Evolutionary conservation across 768 basidiomycete species (phyloP).

Genomic region (Nidularia sp.): DNA sequence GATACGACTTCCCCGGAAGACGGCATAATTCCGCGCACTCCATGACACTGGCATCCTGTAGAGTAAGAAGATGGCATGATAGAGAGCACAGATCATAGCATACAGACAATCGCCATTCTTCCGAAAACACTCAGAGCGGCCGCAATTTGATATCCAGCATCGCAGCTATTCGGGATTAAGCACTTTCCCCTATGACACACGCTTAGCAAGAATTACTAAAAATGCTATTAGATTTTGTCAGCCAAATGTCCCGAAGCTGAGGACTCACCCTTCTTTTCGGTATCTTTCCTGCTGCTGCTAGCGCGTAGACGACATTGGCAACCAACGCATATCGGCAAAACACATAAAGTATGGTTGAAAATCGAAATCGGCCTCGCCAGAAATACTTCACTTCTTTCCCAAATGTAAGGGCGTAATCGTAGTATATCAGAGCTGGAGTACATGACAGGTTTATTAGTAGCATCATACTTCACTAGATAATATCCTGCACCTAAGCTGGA

Average conservation of each 20-base stretch:
- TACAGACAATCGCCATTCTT: background rate
- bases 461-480: background rate
- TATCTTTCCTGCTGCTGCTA: background rate
- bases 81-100: background rate
- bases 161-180: background rate
- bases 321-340: background rate
- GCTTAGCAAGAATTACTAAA: background rate
- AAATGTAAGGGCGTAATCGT: background rate
- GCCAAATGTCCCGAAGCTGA: background rate
- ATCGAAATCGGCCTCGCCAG: background rate
- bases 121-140: background rate
- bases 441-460: background rate
- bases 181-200: background rate
- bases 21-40: background rate
- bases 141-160: background rate
- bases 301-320: background rate
- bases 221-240: background rate
- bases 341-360: background rate
- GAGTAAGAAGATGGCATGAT: background rate
- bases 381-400: background rate
- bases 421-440: background rate
- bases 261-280: background rate
- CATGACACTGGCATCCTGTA: background rate
- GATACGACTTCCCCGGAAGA: background rate
- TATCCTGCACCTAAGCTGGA: background rate